phyloP scores from a whole-genome alignment of 192 early-diverging fungal genomes.

The Rhizoclosmatium sp. region DNA sequence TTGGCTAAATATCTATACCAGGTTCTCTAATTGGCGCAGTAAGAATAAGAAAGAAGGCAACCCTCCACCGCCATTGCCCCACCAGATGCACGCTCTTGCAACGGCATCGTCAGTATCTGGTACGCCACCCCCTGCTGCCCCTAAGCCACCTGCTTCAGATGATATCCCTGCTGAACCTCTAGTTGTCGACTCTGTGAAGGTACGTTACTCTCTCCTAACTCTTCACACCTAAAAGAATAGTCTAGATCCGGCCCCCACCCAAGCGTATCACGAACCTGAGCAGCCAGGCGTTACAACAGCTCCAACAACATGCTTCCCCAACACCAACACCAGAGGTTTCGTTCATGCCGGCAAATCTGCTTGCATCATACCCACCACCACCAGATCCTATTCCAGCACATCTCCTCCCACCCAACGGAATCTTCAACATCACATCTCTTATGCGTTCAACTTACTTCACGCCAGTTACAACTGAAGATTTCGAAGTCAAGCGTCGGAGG shows the following conservation, averaged over 20 bases:
- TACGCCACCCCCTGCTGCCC: background rate
- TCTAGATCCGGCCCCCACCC: slow-evolving; percentile 18
- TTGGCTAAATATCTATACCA: background rate
- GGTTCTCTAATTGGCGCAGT: slow-evolving; percentile 29
- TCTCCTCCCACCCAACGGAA: slow-evolving; percentile 4
- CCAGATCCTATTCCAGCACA: slow-evolving; percentile 12
- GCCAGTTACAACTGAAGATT: slow-evolving; percentile 16
- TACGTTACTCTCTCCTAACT: background rate
- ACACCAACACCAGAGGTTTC: background rate
- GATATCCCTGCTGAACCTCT: background rate
- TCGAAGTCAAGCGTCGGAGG: slow-evolving; percentile 14
- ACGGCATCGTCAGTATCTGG: background rate
- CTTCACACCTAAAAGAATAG: background rate
- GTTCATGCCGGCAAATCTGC: background rate
- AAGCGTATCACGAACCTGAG: slow-evolving; percentile 29
- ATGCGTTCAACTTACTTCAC: slow-evolving; percentile 29
- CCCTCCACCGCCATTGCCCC: slow-evolving; percentile 4
- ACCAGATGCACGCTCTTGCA: background rate
- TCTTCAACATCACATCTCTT: slow-evolving; percentile 10
- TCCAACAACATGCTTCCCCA: background rate
- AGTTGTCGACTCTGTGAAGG: slow-evolving; percentile 28
- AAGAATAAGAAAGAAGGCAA: background rate
- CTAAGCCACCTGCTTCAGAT: background rate
- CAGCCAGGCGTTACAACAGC: background rate
- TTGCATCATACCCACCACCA: slow-evolving; percentile 17